phyloP scores from a whole-genome alignment of 345 rosid genomes.

The Raphanus raphanistrum region DNA sequence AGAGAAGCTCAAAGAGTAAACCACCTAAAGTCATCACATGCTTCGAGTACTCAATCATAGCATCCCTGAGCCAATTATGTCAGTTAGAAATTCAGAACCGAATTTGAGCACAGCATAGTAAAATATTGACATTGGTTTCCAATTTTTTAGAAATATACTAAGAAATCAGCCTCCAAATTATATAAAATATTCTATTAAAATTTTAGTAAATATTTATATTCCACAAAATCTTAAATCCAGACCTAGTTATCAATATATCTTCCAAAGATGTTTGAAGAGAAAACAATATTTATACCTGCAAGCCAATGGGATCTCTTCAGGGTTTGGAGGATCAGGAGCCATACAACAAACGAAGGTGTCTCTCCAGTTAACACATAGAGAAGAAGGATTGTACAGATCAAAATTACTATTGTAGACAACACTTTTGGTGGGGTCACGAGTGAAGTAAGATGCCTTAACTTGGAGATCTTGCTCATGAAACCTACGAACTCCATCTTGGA shows the following conservation, averaged over 20 bases:
- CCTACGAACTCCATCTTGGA: not conserved
- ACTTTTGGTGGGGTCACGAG: not conserved
- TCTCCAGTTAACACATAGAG: conserved; percentile 40
- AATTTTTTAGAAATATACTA: too few species aligned
- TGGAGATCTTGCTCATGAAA: conserved; percentile 11
- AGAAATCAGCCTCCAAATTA: too few species aligned
- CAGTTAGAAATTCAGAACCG: not conserved
- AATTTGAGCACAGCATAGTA: not conserved
- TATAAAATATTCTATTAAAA: too few species aligned
- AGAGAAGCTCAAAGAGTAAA: conserved; percentile 30
- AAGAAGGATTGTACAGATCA: conserved; percentile 28
- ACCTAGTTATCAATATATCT: not conserved
- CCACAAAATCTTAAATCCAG: too few species aligned
- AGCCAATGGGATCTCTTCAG: conserved; percentile 41
- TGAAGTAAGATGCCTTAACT: not conserved
- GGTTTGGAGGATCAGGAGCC: conserved; percentile 42
- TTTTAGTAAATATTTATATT: too few species aligned
- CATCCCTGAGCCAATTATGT: conserved; percentile 1
- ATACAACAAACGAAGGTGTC: conserved; percentile 32
- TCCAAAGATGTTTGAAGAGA: not conserved
- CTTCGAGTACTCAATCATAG: conserved; percentile 33
- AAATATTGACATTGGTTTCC: too few species aligned
- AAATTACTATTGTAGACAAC: conserved; percentile 31
- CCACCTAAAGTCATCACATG: conserved; percentile 26
- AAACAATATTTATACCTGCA: conserved; percentile 37